Conservation (phyloP, 306 rosid species). For the Mucuna pruriens region DNA sequence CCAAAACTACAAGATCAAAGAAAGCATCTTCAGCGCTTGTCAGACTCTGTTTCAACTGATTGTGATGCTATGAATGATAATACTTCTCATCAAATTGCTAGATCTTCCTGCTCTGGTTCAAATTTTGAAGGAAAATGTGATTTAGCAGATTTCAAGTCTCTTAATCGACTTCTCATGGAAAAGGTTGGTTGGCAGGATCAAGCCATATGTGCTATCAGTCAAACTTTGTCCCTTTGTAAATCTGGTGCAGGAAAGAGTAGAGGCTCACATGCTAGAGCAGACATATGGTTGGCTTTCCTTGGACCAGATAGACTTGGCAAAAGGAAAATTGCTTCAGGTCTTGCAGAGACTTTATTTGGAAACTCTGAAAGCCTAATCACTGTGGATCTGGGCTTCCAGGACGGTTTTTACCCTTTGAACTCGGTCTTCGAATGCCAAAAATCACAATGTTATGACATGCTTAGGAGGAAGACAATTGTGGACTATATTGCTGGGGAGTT, state of each 20-base stretch:
- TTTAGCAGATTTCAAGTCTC: constrained; percentile 72
- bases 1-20: constrained; percentile 42
- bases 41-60: constrained; percentile 56
- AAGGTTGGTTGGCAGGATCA: constrained; percentile 83
- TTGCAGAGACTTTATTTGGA: constrained; percentile 69
- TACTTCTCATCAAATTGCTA: constrained; percentile 39
- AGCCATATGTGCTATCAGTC: constrained; percentile 62
- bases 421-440: constrained; percentile 56
- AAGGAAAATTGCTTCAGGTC: constrained; percentile 70
- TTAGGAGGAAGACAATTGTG: constrained; percentile 68
- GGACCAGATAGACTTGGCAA: constrained; percentile 89
- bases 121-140: constrained; percentile 49
- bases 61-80: constrained; percentile 42
- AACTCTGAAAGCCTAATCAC: constrained; percentile 63
- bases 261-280: constrained; percentile 57
- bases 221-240: constrained; percentile 52
- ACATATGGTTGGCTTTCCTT: constrained; percentile 78
- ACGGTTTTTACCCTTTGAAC: constrained; percentile 45
- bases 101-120: constrained; percentile 47
- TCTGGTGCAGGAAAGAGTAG: constrained; percentile 56
- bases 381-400: constrained; percentile 61
- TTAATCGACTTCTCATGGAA: constrained; percentile 53
- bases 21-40: constrained; percentile 41
- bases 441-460: constrained; percentile 52
- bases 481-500: constrained; percentile 78